Base-by-base conservation (phyloP, 2,329 filamentous ascomycete species). In the Fusarium sp. region DNA sequence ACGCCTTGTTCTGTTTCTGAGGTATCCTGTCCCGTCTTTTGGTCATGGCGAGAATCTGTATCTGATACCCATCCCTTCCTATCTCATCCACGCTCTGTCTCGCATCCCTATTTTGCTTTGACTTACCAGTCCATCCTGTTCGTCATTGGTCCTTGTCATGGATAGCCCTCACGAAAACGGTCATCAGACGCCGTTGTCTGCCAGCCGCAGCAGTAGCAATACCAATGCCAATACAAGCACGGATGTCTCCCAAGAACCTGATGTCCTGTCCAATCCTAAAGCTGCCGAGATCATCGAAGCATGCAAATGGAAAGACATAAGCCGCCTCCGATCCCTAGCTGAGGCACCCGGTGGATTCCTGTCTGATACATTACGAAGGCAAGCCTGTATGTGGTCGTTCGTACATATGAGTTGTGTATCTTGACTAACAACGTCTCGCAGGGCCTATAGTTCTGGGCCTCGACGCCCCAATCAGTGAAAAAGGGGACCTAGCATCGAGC, bases 341-440 rank as follows among this genome's bases (percentile, higher is more conserved):
- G 85, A 86, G 53, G 88, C 88, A 2, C 80, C 83, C 55, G 91
- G 89, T n/a, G 91, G 91, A 19, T 85, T 93, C 67, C 76, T 93
- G 58, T 85, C 84, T 21, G 91, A 94, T 77, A 81, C 84, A 28
- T 79, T 96, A 67, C 90, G 94, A 71, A 87, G 88, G 75, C 82
- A 84, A 79, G 93, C 93, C 72, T 98, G 95, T 97, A 87, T 81
- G 92, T 88, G 34, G 43, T 48, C 54, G 42, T 49, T 50, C 42
- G 44, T 41, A 16, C 31, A 50, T 51, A 25, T 54, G 52, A 44
- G 34, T n/a, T 37, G 18, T 31, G 50, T 18, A 39, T 46, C 52
- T 51, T 65, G 65, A 61, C 67, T 70, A 63, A 67, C 31, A 59
- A 49, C 28, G 49, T 51, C 37, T 51, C 8, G 25, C 63, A 92